These are phyloP conservation scores for Chloropicon primus DNA, from an alignment of 139 green algal species.

Conservation along the genomic window DNA sequence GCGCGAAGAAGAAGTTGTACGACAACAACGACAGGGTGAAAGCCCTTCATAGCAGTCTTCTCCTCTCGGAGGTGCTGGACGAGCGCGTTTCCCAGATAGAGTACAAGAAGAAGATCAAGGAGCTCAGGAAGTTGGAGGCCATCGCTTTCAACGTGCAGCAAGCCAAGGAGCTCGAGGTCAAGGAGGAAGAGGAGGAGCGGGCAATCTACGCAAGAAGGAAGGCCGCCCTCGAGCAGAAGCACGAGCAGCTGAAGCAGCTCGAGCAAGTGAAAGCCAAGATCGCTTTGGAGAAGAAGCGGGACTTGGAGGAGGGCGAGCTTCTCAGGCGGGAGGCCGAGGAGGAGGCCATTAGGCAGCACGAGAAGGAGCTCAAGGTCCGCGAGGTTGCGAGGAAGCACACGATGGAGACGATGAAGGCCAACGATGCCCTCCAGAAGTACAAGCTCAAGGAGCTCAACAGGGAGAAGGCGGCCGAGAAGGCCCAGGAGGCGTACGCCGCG, in stretches of 20 bases:
- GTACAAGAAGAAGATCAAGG: constrained; percentile 39
- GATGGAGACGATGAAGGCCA: constrained; percentile 29
- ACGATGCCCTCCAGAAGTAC: constrained; percentile 36
- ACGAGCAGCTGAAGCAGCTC: constrained; percentile 48
- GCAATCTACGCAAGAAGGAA: constrained; percentile 4
- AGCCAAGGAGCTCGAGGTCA: constrained; percentile 42
- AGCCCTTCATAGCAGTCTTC: constrained; percentile 32
- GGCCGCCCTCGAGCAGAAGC: constrained; percentile 34
- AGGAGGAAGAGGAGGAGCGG: constrained; percentile 26
- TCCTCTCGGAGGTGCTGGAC: constrained; percentile 47
- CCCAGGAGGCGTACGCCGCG: constrained; percentile 29
- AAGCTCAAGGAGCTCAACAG: constrained; percentile 30
- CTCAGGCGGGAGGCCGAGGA: constrained; percentile 11
- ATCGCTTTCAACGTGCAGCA: constrained; percentile 46
- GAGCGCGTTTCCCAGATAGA: constrained; percentile 45
- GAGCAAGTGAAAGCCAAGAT: constrained; percentile 36
- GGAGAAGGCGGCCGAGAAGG: constrained; percentile 27
- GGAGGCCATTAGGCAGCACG: constrained; percentile 11
- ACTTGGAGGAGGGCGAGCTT: background rate
- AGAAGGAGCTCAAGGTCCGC: constrained; percentile 14
- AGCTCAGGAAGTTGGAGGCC: constrained; percentile 35
- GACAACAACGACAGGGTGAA: constrained; percentile 48
- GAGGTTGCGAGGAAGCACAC: constrained; percentile 10
- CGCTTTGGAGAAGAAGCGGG: constrained; percentile 7
- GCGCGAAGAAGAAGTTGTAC: constrained; percentile 63